Evolutionary conservation across 192 early-diverging fungal species (phyloP).

Genomic region (Backusella sp.): DNA sequence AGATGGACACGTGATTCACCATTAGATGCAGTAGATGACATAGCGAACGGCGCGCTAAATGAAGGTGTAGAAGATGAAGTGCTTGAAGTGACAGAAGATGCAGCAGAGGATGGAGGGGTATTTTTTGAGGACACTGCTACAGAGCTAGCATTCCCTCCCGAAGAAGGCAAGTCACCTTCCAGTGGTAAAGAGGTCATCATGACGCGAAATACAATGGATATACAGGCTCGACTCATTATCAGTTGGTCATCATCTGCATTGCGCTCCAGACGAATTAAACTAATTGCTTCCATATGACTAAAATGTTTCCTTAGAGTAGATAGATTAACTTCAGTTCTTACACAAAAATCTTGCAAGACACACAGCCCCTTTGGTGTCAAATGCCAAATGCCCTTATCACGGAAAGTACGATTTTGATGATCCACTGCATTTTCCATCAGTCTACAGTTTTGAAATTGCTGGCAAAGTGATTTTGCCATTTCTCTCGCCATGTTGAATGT

Average conservation of each 20-base stretch:
- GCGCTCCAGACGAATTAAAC: constrained; percentile 40
- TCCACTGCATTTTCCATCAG: constrained; percentile 49
- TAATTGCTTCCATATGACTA: constrained; percentile 23
- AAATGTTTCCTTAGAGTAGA: constrained; percentile 14
- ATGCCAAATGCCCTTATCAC: constrained; percentile 44
- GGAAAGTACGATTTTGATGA: constrained; percentile 30
- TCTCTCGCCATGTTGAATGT: constrained; percentile 56
- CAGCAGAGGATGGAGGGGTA: background rate
- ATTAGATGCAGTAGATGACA: constrained; percentile 2
- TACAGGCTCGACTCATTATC: constrained; percentile 26
- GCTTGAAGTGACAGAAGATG: constrained; percentile 8
- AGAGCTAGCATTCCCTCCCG: background rate
- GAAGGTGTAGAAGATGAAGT: constrained; percentile 12
- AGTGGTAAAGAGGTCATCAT: constrained; percentile 45
- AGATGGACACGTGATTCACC: constrained; percentile 11
- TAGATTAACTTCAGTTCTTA: constrained; percentile 25
- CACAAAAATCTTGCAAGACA: constrained; percentile 38
- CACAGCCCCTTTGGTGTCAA: constrained; percentile 52
- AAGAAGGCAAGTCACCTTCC: constrained; percentile 12
- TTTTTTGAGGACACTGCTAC: background rate
- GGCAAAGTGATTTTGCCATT: constrained; percentile 55
- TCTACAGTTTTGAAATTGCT: constrained; percentile 54
- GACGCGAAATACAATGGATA: constrained; percentile 42
- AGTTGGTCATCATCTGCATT: constrained; percentile 49
- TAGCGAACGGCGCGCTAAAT: constrained; percentile 10